Conservation (phyloP, 2,329 filamentous ascomycete genomes). For the Didymella exigua region DNA sequence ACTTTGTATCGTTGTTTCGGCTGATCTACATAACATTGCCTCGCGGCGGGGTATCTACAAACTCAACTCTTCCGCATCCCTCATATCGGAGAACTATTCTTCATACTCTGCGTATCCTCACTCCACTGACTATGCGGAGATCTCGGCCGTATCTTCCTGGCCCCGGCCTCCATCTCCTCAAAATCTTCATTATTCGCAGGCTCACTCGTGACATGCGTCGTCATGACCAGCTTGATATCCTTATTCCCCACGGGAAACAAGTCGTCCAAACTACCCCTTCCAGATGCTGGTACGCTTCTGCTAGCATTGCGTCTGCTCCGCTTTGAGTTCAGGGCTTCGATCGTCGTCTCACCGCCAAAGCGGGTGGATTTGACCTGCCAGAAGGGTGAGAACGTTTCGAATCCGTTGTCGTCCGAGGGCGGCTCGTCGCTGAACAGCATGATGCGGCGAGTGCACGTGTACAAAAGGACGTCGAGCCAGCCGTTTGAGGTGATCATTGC, state of each 20-base stretch:
- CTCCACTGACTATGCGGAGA: slow-evolving; percentile 42
- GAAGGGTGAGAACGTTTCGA: slow-evolving; percentile 45
- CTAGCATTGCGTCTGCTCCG: slow-evolving; percentile 19
- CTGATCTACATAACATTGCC: neutral
- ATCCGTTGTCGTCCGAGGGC: slow-evolving; percentile 43
- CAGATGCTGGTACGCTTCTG: slow-evolving; percentile 23
- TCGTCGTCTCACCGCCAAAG: slow-evolving; percentile 55
- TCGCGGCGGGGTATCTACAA: slow-evolving; percentile 8
- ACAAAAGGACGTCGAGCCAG: slow-evolving; percentile 64
- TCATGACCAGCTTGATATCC: slow-evolving; percentile 46
- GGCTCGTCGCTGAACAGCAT: slow-evolving; percentile 59
- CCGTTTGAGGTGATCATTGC: slow-evolving; percentile 64
- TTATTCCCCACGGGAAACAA: slow-evolving; percentile 25
- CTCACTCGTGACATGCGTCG: slow-evolving; percentile 42
- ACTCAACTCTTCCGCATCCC: neutral
- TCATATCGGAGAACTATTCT: slow-evolving; percentile 14
- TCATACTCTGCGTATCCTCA: slow-evolving; percentile 36
- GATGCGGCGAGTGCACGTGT: slow-evolving; percentile 62
- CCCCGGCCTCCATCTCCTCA: slow-evolving; percentile 41
- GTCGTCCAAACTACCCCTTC: slow-evolving; percentile 33
- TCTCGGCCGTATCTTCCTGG: slow-evolving; percentile 30
- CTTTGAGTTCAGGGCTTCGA: slow-evolving; percentile 37
- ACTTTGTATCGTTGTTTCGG: neutral
- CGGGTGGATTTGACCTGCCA: slow-evolving; percentile 42
- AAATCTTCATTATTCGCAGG: slow-evolving; percentile 41